Evolutionary conservation across 1,284 basidiomycete species (phyloP).

Genomic region (Caloboletus inedulis): DNA sequence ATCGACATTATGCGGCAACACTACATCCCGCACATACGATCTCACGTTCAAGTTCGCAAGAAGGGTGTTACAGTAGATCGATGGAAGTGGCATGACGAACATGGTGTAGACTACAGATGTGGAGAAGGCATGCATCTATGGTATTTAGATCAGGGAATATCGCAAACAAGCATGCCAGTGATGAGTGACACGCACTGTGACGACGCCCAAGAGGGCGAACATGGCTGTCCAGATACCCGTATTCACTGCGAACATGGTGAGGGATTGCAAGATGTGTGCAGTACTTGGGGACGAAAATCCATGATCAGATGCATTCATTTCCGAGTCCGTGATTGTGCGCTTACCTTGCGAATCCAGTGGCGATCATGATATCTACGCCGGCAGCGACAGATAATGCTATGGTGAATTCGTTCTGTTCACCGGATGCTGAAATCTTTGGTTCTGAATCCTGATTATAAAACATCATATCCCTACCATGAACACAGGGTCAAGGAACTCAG

Average conservation of each 20-base stretch:
- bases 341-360: slow-evolving; percentile 1
- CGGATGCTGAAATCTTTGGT: neutral
- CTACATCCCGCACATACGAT: slow-evolving; percentile 10
- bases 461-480: neutral
- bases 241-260: slow-evolving; percentile 19
- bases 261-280: slow-evolving; percentile 7
- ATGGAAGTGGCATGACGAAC: slow-evolving; percentile 12
- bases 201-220: slow-evolving; percentile 9
- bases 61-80: slow-evolving; percentile 17
- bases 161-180: neutral
- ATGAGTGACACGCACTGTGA: slow-evolving; percentile 11
- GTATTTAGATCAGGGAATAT: neutral
- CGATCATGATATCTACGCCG: slow-evolving; percentile 4
- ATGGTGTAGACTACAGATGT: neutral
- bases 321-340: neutral
- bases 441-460: neutral
- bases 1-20: neutral
- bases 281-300: neutral
- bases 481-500: neutral
- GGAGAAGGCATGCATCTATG: neutral
- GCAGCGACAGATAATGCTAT: neutral
- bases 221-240: slow-evolving; percentile 16
- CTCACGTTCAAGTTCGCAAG: slow-evolving; percentile 19
- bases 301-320: neutral
- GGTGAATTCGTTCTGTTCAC: neutral